Evolutionary conservation across 257 asterid genomes (phyloP), one percentile per base, ranked within the genome.

Genomic region (Scutellaria galericulata): DNA sequence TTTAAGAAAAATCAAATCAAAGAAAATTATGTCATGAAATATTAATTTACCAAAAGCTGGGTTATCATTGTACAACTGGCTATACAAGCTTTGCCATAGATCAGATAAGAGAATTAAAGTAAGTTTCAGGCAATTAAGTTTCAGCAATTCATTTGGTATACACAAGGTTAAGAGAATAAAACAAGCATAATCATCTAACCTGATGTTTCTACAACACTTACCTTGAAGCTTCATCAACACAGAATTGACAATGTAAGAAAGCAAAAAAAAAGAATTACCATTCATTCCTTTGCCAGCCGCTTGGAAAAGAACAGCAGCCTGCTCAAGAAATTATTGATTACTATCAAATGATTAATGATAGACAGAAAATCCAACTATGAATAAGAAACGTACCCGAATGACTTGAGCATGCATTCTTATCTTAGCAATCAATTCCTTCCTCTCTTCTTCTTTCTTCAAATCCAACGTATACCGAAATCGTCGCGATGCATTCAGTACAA

Each of bases 291-390:
- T 77, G 65, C 89, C 96, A 75, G 92, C 90, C 50, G 79, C 86
- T 91, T 89, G 88, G 80, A 93, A 93, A 72, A 88, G 92, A 72
- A 85, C 87, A 42, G 98, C 98, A 20, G 98, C 98, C 98, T 93
- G 89, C 71, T n/a, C 76, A 76, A 66, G 56, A 44, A 54, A 71
- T 63, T 41, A 78, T 63, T 70, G 53, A 59, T 84, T 71, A 86
- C n/a, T 39, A 73, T 15, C 47, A 67, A 66, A 8, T 55, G 45
- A 51, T 27, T 70, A 15, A 31, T 40, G 60, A 69, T 48, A 46
- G n/a, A 72, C 24, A 61, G 69, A 11, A 24, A 31, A 42, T 54
- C 18, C 39, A 73, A 62, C 10, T 37, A 62, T 75, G 66, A 54
- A 55, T 68, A 51, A 73, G 59, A 78, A 52, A 56, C n/a, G 59